Base-by-base conservation (phyloP, 2,329 filamentous ascomycete genomes). In the Trichoderma atroviride region DNA sequence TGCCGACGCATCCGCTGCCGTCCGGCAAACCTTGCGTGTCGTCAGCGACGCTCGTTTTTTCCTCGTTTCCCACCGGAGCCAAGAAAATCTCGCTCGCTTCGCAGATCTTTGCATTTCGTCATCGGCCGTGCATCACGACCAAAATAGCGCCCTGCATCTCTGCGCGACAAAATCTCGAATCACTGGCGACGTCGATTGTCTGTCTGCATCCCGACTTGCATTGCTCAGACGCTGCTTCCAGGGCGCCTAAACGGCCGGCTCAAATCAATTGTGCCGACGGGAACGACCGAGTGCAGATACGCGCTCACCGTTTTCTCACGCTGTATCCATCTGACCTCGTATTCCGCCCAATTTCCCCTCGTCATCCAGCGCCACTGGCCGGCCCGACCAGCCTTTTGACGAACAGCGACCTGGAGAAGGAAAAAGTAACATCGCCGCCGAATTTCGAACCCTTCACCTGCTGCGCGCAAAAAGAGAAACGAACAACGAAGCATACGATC, bases 91-190 rank as follows among this genome's bases (percentile, higher is more conserved):
- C 53, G n/a, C 40, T 67, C 62, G 52, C 55, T 67, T 56, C 64
- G 40, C 64, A 59, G 55, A 67, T 67, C 64, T 59, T 31, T 55
- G 50, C 55, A 67, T 67, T 58, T 67, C 64, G 64, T 67, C 64
- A 67, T 67, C 55, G 55, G 50, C 22, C 55, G 55, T 59, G 64
- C 64, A 59, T 67, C 55, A 24, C 64, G 33, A 43, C 40, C n/a
- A 43, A 56, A 64, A 64, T 24, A 50, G 47, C 47, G 33, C 27
- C 50, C 27, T 3, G 37, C 61, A 22, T 19, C 22, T 35, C 14
- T 37, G 55, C 35, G 55, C 55, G 55, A n/a, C 9, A 31, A 5
- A 43, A n/a, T 43, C 31, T 31, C 55, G 27, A 58, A n/a, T 35
- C 35, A 9, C 11, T 24, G 22, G 47, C 19, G 47, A 7, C 40